Conservation (phyloP, 768 basidiomycete genomes). For the Russula virescens region DNA sequence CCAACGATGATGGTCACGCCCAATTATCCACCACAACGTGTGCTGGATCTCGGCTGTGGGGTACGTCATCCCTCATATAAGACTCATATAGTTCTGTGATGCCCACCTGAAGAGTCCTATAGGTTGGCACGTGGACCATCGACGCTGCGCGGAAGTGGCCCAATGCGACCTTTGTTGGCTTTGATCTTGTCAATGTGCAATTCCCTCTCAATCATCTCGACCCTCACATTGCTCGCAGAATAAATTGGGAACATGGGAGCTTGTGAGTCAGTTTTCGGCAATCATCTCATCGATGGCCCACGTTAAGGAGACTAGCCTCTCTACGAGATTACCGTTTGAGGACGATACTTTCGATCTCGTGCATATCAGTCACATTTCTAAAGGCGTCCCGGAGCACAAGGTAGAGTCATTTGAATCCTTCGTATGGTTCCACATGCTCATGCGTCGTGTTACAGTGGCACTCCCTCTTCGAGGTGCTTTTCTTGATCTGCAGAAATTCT, state of each 20-base stretch:
- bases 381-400: conserved; percentile 55
- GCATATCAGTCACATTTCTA: conserved; percentile 60
- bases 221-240: conserved; percentile 45
- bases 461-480: conserved; percentile 11
- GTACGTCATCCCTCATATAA: conserved; percentile 4
- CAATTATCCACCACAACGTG: conserved; percentile 17
- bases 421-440: conserved; percentile 39
- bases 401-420: conserved; percentile 20
- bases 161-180: conserved; percentile 44
- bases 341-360: conserved; percentile 81
- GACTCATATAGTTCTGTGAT: neutral
- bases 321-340: conserved; percentile 71
- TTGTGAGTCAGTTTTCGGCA: conserved; percentile 44
- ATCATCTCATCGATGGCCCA: neutral
- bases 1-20: conserved; percentile 21
- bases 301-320: conserved; percentile 42
- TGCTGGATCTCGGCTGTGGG: conserved; percentile 24
- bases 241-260: conserved; percentile 73
- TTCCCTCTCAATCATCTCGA: conserved; percentile 50
- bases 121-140: conserved; percentile 24
- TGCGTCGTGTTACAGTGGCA: conserved; percentile 32
- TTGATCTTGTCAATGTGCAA: conserved; percentile 74
- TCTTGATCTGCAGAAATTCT: conserved; percentile 1
- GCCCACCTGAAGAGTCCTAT: neutral
- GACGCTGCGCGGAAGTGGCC: conserved; percentile 25